Conservation (phyloP, 768 basidiomycete species). For the Lanmaoa pseudosensibilis region DNA sequence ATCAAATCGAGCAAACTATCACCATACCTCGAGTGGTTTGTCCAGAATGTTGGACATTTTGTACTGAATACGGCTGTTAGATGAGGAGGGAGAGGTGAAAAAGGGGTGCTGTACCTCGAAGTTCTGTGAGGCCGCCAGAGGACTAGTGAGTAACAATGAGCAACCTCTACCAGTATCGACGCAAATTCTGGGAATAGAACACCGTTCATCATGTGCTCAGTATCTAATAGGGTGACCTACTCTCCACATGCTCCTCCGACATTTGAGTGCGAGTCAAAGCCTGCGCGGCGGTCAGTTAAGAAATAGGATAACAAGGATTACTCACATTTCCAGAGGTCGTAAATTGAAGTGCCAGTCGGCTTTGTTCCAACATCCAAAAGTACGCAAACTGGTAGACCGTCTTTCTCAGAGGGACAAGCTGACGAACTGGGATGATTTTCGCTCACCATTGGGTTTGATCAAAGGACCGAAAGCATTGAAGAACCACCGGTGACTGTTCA, state of each 20-base stretch:
- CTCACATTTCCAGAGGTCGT: conserved; percentile 92
- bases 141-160: conserved; percentile 66
- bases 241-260: conserved; percentile 98
- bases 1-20: neutral
- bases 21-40: conserved; percentile 83
- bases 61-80: conserved; percentile 48
- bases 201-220: neutral
- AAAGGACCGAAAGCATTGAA: conserved; percentile 94
- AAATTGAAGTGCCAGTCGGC: conserved; percentile 91
- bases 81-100: neutral
- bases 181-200: conserved; percentile 55
- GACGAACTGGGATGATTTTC: neutral
- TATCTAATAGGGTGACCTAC: conserved; percentile 38
- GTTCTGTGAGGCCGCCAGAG: conserved; percentile 91
- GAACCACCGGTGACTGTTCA: conserved; percentile 96
- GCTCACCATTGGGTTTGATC: conserved; percentile 75
- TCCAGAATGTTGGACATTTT: conserved; percentile 97
- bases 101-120: conserved; percentile 59
- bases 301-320: neutral
- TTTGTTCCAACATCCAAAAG: conserved; percentile 96
- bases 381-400: conserved; percentile 61
- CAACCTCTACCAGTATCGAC: conserved; percentile 79
- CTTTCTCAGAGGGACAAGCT: neutral
- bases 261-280: conserved; percentile 77
- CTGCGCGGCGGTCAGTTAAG: conserved; percentile 23